Evolutionary conservation across 768 basidiomycete genomes (phyloP), one percentile per base, ranked within the genome.

Genomic region (Hygrocybe coccinea): DNA sequence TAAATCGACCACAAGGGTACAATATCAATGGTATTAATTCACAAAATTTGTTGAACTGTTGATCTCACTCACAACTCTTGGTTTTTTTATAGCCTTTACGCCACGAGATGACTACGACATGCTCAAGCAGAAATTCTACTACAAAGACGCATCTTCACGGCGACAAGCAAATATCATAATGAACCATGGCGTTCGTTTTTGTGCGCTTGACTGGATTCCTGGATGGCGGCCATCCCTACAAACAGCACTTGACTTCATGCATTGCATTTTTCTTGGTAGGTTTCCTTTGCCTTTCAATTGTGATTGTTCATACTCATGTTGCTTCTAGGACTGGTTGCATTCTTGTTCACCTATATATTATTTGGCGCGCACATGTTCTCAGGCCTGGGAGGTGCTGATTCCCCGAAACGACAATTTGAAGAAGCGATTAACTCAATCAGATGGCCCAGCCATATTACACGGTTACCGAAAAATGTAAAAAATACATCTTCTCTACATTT

Each of bases 391-490:
- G 66, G 65, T 3, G 15, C 29, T 5, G 50, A 63, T 35, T 69
- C 64, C 22, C 48, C 48, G 19, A 50, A 50, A 22, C 48, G 33
- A 35, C 48, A 15, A 36, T 50, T 50, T 19, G 24, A 50, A 22
- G 48, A 29, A 9, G 29, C 33, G 15, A 50, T 50, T 22, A 50
- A 50, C 35, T 29, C 24, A 14, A 22, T 50, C n/a, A 12, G 21
- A 22, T 72, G 70, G 71, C 71, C 67, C 15, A 62, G 62, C 25
- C 65, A 67, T 48, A 66, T 71, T 35, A 67, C 62, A 10, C 48
- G 66, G 1, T 56, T 72, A 1, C 70, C 70, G 6, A 69, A 69
- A 36, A 72, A 72, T 60, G 67, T 71, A 49, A 29, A 8, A 68
- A 62, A 41, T 24, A 52, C 14, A 19, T 29, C 54, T 41, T 45